Percentiles rank a stretch among this genome's conserved stretches.
phyloP scores from a whole-genome alignment of 768 basidiomycete genomes.

The Coprinopsis marcescibilis region DNA sequence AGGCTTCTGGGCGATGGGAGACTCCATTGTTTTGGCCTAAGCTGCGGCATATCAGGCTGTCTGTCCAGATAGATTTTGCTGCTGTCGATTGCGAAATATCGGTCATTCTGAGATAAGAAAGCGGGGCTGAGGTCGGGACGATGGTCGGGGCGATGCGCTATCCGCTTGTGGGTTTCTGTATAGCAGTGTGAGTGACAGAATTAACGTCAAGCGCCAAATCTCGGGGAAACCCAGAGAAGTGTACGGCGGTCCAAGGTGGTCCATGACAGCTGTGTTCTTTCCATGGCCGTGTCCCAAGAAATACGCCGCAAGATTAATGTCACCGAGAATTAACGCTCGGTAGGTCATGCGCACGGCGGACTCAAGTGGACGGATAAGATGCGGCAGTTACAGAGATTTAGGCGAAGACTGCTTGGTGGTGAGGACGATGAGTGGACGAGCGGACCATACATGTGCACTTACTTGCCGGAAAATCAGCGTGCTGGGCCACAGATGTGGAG shows the following conservation, averaged over 20 bases:
- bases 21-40: too few species aligned
- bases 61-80: not conserved
- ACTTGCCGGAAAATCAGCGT: not conserved
- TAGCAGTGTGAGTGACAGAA: not conserved
- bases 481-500: not conserved
- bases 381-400: too few species aligned
- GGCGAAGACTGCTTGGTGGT: not conserved
- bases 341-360: not conserved
- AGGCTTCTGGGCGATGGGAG: not conserved
- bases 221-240: constrained; percentile 3
- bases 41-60: too few species aligned
- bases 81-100: not conserved
- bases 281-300: constrained; percentile 2
- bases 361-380: not conserved
- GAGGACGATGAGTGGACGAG: not conserved
- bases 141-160: not conserved
- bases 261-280: not conserved
- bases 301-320: not conserved
- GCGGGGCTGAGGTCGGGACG: not conserved
- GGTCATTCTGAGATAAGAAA: not conserved
- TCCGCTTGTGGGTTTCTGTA: not conserved
- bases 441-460: not conserved
- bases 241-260: not conserved
- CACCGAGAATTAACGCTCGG: not conserved
- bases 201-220: constrained; percentile 1